Base-by-base conservation (phyloP, 1,284 basidiomycete species). In the Trametes polyzona region DNA sequence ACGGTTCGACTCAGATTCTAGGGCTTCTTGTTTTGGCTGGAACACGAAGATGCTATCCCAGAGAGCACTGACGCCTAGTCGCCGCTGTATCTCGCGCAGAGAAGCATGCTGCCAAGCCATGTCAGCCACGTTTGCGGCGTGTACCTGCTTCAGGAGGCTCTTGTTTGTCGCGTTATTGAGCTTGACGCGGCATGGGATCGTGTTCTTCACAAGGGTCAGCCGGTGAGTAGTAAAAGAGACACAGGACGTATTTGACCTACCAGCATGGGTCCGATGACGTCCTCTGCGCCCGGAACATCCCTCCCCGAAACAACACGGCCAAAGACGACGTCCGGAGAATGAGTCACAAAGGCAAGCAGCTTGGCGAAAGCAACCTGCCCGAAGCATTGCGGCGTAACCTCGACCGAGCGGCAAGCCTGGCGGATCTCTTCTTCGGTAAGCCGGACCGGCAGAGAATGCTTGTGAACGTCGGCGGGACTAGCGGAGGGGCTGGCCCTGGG, bases 301-400 rank as follows among this genome's bases (percentile, higher is more conserved):
- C 80, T 69, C 33, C 81, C 80, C 12, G 80, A 80, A 9, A 82
- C 71, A 17, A 79, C 77, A 52, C 80, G 78, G 0, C 81, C 80
- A 57, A 81, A 82, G 16, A 81, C 69, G 26, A 80, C 67, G 59
- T 81, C 78, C 2, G 36, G 65, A 67, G 27, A 67, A 60, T 23
- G 40, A n/a, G 67, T 69, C 14, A 75, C 44, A 10, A 65, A 65
- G n/a, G 74, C 69, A 7, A 82, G 48, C n/a, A 75, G 52, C 58
- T 75, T 78, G 0, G 75, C 77, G 67, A 76, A 76, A 11, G 73
- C 74, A 16, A 72, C 75, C 65, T 82, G 80, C 19, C 74, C 78
- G 64, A 76, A 57, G 55, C 72, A 74, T 49, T 76, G 74, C 1
- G 69, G 53, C 39, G 75, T 75, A 44, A 75, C 71, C 16, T 66